Evolutionary conservation across 306 rosid genomes (phyloP).

Genomic region (Pyrus betulifolia): DNA sequence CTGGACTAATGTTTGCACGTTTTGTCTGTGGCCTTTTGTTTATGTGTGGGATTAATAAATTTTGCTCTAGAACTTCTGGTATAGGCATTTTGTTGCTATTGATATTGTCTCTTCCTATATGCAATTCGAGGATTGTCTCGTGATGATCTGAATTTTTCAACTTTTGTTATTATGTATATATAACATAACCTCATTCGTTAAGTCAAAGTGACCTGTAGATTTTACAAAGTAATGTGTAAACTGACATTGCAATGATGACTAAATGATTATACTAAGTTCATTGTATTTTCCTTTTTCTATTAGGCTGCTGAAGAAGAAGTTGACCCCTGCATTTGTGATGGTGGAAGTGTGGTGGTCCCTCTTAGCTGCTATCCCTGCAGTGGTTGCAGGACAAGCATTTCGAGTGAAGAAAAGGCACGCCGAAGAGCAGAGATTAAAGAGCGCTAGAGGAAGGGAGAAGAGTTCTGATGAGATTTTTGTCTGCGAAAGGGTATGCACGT

Average conservation of each 20-base stretch:
- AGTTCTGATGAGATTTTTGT: slow-evolving; percentile 81
- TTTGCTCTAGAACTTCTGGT: neutral
- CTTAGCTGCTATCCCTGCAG: slow-evolving; percentile 71
- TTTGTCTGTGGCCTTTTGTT: neutral
- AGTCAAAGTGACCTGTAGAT: neutral
- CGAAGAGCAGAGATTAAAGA: slow-evolving; percentile 62
- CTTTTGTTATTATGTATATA: neutral
- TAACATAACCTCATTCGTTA: neutral
- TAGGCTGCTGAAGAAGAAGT: slow-evolving; percentile 9
- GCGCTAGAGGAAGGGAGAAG: slow-evolving; percentile 82
- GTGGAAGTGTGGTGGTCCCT: slow-evolving; percentile 21
- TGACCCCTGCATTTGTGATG: slow-evolving; percentile 35
- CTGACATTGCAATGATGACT: neutral
- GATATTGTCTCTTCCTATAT: neutral
- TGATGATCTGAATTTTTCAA: neutral
- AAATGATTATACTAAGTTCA: neutral
- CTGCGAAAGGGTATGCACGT: slow-evolving; percentile 88
- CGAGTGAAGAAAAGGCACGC: slow-evolving; percentile 54
- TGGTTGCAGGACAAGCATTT: slow-evolving; percentile 76
- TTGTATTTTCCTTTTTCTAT: neutral
- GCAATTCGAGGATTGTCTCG: neutral
- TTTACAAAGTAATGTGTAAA: neutral
- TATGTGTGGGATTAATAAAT: neutral
- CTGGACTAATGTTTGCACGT: neutral
- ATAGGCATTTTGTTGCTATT: neutral